A percentile compares a stretch with the other conserved stretches of the same genome.
phyloP scores from a whole-genome alignment of 192 early-diverging fungal genomes.

The Podila epigama region DNA sequence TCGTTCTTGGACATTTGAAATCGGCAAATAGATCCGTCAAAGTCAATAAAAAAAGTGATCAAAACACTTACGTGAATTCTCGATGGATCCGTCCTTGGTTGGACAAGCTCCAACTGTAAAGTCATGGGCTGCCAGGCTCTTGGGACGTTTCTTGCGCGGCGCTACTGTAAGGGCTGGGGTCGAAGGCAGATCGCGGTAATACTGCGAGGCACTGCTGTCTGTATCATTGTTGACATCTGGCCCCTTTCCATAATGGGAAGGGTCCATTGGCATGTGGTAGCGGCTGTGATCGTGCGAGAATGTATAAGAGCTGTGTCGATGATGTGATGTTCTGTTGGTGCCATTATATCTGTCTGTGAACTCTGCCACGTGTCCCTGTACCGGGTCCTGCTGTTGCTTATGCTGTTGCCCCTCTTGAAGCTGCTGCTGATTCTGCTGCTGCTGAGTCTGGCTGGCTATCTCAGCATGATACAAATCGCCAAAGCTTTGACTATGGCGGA shows the following conservation, averaged over 20 bases:
- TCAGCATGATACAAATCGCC: neutral
- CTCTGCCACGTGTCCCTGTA: too few species aligned
- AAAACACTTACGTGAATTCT: neutral
- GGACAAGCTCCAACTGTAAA: neutral
- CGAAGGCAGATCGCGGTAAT: conserved; percentile 20
- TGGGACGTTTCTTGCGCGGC: conserved; percentile 15
- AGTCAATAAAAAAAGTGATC: too few species aligned
- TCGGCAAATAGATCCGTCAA: too few species aligned
- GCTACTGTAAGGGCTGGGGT: conserved; percentile 1
- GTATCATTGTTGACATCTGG: conserved; percentile 12
- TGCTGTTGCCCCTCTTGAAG: too few species aligned
- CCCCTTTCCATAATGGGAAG: neutral
- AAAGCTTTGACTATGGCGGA: conserved; percentile 1
- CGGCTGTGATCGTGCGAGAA: conserved; percentile 1
- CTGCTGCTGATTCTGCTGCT: neutral
- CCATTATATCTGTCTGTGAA: too few species aligned
- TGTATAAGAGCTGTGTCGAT: too few species aligned
- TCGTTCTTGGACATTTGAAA: neutral
- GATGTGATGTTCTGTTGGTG: too few species aligned
- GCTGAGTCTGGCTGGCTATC: neutral
- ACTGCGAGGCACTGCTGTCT: conserved; percentile 15
- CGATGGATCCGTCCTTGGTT: neutral
- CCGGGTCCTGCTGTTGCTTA: too few species aligned
- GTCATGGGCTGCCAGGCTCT: conserved; percentile 41
- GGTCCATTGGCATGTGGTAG: conserved; percentile 9